Conservation (phyloP, 768 basidiomycete genomes). For the Leccinum uliginosum region DNA sequence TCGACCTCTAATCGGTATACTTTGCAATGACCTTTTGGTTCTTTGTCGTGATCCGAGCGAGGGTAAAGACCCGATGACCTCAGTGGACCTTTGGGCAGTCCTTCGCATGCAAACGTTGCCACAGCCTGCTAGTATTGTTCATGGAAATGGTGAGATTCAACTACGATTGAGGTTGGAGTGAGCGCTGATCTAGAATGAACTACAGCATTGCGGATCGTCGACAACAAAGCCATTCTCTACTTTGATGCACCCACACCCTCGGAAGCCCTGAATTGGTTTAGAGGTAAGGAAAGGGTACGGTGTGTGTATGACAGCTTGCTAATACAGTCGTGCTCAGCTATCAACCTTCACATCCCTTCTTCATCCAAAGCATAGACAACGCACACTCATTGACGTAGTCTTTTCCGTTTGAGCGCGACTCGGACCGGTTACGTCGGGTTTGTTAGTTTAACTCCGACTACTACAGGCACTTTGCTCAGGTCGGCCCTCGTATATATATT, state of each 20-base stretch:
- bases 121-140: conserved; percentile 86
- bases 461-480: conserved; percentile 15
- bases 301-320: not conserved
- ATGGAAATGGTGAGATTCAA: conserved; percentile 64
- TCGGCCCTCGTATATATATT: conserved; percentile 30
- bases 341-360: conserved; percentile 84
- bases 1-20: conserved; percentile 70
- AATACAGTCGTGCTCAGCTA: conserved; percentile 45
- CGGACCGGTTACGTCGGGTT: conserved; percentile 2
- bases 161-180: not conserved
- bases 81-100: conserved; percentile 95
- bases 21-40: conserved; percentile 93
- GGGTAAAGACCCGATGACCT: conserved; percentile 66
- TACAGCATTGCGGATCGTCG: conserved; percentile 78
- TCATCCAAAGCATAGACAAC: conserved; percentile 63
- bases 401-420: conserved; percentile 3
- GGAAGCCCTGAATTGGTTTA: conserved; percentile 85
- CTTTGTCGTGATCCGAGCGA: conserved; percentile 84
- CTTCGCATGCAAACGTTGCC: conserved; percentile 91
- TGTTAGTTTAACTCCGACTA: not conserved
- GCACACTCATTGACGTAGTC: conserved; percentile 5
- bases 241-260: conserved; percentile 83
- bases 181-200: conserved; percentile 4
- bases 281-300: conserved; percentile 49
- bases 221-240: conserved; percentile 89